These are phyloP conservation scores for Thraustochytrium sp. DNA, from an alignment of 352 stramenopile species.

Conservation along the genomic window DNA sequence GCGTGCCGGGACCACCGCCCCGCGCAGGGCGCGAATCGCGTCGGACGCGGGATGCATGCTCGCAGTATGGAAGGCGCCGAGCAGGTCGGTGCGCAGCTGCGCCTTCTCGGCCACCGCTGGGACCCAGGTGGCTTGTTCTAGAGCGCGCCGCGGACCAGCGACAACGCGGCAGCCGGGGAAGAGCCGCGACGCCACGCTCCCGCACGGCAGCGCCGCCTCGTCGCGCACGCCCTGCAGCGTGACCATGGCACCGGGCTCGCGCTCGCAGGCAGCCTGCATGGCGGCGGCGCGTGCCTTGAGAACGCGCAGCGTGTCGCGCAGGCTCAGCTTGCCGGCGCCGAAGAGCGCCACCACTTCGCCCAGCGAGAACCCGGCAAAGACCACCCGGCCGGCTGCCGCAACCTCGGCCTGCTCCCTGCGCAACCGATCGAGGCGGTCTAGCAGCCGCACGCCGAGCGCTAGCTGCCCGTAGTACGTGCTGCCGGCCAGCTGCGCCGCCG, in stretches of 20 bases:
- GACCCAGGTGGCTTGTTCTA: background rate
- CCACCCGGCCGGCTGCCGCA: background rate
- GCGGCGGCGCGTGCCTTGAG: background rate
- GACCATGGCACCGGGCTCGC: background rate
- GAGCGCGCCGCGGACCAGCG: background rate
- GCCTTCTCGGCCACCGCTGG: conserved; percentile 13
- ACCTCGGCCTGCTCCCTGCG: background rate
- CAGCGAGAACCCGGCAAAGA: conserved; percentile 19
- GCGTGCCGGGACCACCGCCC: background rate
- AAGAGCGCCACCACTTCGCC: background rate
- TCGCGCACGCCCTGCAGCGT: conserved; percentile 1
- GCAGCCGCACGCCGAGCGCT: background rate
- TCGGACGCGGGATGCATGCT: background rate
- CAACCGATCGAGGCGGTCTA: background rate
- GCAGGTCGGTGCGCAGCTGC: background rate
- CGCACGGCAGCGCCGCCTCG: background rate
- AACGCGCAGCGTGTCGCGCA: background rate
- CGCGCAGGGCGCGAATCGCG: background rate
- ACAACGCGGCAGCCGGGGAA: conserved; percentile 14
- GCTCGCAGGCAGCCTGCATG: conserved; percentile 8
- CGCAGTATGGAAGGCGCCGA: conserved; percentile 9
- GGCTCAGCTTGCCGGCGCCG: conserved; percentile 9
- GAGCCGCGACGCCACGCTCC: background rate
- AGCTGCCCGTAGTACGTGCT: conserved; percentile 21
- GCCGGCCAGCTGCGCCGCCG: background rate